phyloP scores from a whole-genome alignment of 306 rosid genomes.

The Medicago lupulina region DNA sequence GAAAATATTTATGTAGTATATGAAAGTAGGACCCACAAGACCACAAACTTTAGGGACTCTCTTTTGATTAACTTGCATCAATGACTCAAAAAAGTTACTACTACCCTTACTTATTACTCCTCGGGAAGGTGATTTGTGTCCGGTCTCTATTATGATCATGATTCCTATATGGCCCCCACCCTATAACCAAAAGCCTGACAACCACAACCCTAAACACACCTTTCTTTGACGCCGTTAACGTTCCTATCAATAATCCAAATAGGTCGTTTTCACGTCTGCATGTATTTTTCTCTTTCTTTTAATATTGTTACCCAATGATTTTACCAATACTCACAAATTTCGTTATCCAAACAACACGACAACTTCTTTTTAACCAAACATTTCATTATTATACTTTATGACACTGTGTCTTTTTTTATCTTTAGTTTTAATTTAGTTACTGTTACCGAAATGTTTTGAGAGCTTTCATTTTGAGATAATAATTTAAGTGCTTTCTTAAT shows the following conservation, averaged over 20 bases:
- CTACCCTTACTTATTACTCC: slow-evolving; percentile 37
- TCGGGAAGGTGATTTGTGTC: slow-evolving; percentile 49
- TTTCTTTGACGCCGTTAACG: slow-evolving; percentile 46
- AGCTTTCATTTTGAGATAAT: no score
- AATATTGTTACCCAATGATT: slow-evolving; percentile 43
- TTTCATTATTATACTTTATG: background rate
- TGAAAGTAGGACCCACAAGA: background rate
- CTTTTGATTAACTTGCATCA: slow-evolving; percentile 7
- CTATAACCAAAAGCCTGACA: slow-evolving; percentile 29
- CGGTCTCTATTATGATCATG: slow-evolving; percentile 32
- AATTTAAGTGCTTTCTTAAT: slow-evolving; percentile 36
- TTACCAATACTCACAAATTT: slow-evolving; percentile 10
- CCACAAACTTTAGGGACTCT: background rate
- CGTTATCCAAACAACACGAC: slow-evolving; percentile 36
- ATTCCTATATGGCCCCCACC: slow-evolving; percentile 33
- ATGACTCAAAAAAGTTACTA: slow-evolving; percentile 22
- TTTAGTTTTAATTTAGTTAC: background rate
- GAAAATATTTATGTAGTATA: no score
- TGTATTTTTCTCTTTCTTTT: slow-evolving; percentile 7
- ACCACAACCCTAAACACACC: background rate
- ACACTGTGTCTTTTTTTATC: background rate
- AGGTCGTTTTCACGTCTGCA: slow-evolving; percentile 44
- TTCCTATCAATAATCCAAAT: background rate
- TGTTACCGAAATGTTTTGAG: slow-evolving; percentile 16
- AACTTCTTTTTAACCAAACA: background rate